Conservation (phyloP, 257 asterid species). For the Salvia miltiorrhiza region DNA sequence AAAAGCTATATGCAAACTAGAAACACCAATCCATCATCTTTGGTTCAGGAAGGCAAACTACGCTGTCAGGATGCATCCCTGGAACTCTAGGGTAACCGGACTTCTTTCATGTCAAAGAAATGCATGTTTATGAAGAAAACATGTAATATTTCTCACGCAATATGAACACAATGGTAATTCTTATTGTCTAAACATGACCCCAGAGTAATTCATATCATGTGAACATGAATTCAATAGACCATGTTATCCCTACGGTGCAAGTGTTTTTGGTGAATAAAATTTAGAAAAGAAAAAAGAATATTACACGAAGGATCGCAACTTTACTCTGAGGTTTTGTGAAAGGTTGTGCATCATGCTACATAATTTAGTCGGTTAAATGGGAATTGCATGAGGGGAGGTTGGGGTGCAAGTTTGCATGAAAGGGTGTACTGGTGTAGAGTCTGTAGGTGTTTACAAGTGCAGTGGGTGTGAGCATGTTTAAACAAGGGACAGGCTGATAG, state of each 20-base stretch:
- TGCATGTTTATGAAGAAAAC: neutral
- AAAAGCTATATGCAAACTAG: neutral
- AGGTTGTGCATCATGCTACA: neutral
- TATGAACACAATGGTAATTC: neutral
- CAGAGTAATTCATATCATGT: neutral
- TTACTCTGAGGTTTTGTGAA: neutral
- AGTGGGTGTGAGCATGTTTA: neutral
- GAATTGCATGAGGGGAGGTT: neutral
- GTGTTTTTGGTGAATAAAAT: neutral
- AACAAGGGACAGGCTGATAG: neutral
- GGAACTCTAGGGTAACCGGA: neutral
- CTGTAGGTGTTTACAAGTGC: neutral
- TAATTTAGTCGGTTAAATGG: neutral
- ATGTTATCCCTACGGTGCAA: neutral
- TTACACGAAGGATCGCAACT: neutral
- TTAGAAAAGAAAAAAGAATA: neutral
- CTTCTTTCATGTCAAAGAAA: neutral
- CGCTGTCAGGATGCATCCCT: too few species aligned
- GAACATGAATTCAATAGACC: neutral
- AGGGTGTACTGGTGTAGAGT: neutral
- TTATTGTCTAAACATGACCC: neutral
- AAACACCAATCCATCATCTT: too few species aligned
- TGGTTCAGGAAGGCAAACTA: too few species aligned
- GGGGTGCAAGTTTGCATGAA: too few species aligned
- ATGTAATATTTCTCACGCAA: neutral